Evolutionary conservation across 257 asterid genomes (phyloP), one percentile per base, ranked within the genome.

Genomic region (Osmanthus fragrans): DNA sequence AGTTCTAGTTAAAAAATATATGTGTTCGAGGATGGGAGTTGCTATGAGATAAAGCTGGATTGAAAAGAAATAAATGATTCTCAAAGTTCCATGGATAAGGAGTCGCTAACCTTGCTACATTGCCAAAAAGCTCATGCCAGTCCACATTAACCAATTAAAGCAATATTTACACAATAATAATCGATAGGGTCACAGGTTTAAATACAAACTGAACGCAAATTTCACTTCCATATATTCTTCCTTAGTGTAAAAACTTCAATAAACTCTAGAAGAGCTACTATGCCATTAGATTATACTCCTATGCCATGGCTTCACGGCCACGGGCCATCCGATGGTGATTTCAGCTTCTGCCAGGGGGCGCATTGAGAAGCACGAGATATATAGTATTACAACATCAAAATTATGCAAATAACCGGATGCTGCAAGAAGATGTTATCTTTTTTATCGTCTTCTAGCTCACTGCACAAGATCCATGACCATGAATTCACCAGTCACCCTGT

Each of bases 401-500:
- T 60, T 25, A 12, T 21, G 68, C 16, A 12, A 25, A 21, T 2
- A 23, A 23, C 66, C 13, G 18, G 34, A 11, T 10, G 19, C 32
- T 25, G 68, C 68, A 63, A 63, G 68, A 21, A 60, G n/a, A n/a
- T 58, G 36, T 4, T 42, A 21, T 67, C 67, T 15, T 72, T 13
- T 76, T 47, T 68, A 18, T 72, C 65, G 5, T 15, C 47, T 72
- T 15, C 34, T 71, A 40, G 74, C 34, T 21, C 85, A 3, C 73
- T 9, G 81, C 45, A 88, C 96, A 64, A 86, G 45, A 82, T 92
- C 96, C 84, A 39, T 45, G 80, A 88, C 96, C 84, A 39, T 45
- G 80, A 88, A 94, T 85, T 88, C 93, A 47, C 97, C 97, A 0
- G 97, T 92, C 70, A 84, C 85, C 92, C 97, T 94, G 86, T 70